These are phyloP conservation scores for Fagus crenata DNA, from an alignment of 306 rosid species.

Conservation along the genomic window DNA sequence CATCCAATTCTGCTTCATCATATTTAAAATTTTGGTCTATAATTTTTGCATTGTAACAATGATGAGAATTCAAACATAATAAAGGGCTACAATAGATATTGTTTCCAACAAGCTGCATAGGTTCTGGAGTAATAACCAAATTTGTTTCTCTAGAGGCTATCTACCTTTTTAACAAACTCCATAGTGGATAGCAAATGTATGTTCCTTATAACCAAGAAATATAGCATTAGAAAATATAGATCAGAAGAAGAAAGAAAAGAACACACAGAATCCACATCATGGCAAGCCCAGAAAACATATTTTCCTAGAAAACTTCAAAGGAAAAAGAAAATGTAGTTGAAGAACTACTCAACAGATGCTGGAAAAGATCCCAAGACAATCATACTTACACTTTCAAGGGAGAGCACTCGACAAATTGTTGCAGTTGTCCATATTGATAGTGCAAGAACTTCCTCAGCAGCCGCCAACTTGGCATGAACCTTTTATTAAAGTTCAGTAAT, in stretches of 20 bases:
- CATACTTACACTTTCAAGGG: conserved; percentile 77
- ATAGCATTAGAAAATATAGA: not conserved
- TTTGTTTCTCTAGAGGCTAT: not conserved
- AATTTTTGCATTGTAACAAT: not conserved
- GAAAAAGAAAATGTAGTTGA: not conserved
- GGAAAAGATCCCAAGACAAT: conserved; percentile 22
- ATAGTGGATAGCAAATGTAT: not conserved
- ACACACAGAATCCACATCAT: not conserved
- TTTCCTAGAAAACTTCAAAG: not conserved
- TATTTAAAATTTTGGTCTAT: not conserved
- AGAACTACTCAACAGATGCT: conserved; percentile 3
- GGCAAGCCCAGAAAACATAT: not conserved
- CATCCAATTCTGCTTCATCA: not conserved
- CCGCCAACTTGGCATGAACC: conserved; percentile 63
- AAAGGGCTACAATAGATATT: not conserved
- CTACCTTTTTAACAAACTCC: not conserved
- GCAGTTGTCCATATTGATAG: conserved; percentile 90
- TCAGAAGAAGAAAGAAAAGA: conserved; percentile 2
- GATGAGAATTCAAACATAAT: not conserved
- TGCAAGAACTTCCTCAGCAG: conserved; percentile 85
- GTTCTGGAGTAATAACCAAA: not conserved
- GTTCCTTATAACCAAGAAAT: not conserved
- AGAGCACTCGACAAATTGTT: conserved; percentile 79
- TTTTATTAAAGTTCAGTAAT: conserved; percentile 34
- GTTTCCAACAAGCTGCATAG: not conserved